Evolutionary conservation across 495 filamentous ascomycete genomes (phyloP).

Genomic region (Xylaria castorea): DNA sequence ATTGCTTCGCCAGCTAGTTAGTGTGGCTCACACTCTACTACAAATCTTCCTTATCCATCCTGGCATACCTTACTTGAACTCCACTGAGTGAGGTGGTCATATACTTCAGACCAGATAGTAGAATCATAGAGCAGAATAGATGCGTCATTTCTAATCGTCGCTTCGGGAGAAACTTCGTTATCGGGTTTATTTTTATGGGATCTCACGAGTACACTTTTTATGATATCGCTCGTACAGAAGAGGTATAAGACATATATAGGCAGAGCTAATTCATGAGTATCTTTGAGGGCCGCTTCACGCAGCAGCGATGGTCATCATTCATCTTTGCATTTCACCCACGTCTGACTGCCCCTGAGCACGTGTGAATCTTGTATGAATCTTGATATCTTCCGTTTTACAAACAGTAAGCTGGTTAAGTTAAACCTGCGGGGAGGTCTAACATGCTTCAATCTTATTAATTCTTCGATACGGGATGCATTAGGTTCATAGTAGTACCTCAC

Average conservation of each 20-base stretch:
- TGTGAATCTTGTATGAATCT: too few species aligned
- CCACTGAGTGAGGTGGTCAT: too few species aligned
- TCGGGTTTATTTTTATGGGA: background rate
- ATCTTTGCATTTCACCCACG: too few species aligned
- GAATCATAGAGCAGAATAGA: too few species aligned
- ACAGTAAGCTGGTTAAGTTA: background rate
- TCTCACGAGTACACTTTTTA: background rate
- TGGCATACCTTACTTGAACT: too few species aligned
- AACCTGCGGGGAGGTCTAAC: background rate
- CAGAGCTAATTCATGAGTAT: background rate
- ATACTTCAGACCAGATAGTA: too few species aligned
- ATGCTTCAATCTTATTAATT: background rate
- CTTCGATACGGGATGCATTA: background rate
- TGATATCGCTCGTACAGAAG: background rate
- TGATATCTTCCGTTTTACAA: too few species aligned
- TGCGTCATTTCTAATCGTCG: background rate
- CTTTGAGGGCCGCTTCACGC: background rate
- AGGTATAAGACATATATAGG: background rate
- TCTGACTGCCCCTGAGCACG: background rate
- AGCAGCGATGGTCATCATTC: background rate
- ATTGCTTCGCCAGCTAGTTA: too few species aligned
- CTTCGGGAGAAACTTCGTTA: background rate
- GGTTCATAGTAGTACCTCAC: too few species aligned
- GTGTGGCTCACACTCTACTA: too few species aligned
- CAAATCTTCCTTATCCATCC: too few species aligned